phyloP scores from a whole-genome alignment of 208 protist genomes.

The Willaertia magna region DNA sequence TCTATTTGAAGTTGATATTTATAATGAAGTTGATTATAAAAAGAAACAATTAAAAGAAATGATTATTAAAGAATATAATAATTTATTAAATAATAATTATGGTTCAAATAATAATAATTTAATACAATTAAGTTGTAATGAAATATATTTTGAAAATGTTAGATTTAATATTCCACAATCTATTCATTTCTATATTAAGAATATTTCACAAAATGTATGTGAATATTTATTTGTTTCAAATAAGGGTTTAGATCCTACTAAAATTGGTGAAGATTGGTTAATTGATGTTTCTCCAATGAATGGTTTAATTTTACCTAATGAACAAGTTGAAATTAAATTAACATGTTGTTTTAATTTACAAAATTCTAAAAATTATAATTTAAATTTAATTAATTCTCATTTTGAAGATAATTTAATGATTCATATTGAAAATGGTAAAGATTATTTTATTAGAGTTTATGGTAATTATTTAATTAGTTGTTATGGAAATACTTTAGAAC shows the following conservation, averaged over 20 bases:
- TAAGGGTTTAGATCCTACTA: background rate
- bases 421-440: background rate
- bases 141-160: background rate
- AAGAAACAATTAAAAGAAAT: background rate
- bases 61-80: background rate
- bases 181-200: background rate
- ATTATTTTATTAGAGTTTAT: background rate
- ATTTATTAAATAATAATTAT: background rate
- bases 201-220: background rate
- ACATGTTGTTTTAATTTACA: background rate
- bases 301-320: background rate
- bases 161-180: background rate
- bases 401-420: background rate
- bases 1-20: background rate
- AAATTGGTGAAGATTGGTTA: background rate
- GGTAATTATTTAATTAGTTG: background rate
- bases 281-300: background rate
- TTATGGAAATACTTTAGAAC: background rate
- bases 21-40: background rate
- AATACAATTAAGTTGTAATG: background rate
- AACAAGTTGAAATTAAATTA: background rate
- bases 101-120: background rate
- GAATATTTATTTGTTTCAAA: background rate
- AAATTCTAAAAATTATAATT: background rate
- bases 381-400: background rate